phyloP scores from a whole-genome alignment of 2,329 filamentous ascomycete species.

The Leptosphaerulina australis region DNA sequence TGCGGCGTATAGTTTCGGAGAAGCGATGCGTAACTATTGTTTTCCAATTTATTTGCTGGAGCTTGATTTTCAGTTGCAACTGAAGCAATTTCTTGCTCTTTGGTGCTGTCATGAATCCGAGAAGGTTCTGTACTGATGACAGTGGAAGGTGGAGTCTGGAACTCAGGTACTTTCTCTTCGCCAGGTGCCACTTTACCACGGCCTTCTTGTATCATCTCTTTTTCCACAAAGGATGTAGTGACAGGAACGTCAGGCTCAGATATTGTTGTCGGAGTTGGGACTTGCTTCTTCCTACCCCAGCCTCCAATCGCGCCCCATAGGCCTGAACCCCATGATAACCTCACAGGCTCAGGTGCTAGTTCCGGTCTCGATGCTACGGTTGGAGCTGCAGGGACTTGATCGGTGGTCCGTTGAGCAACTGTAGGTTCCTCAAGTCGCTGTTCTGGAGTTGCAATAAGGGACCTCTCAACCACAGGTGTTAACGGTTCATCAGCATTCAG shows the following conservation, averaged over 20 bases:
- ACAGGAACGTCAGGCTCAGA: neutral
- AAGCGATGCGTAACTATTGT: neutral
- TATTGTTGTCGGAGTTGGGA: neutral
- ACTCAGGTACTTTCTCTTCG: neutral
- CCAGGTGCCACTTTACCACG: neutral
- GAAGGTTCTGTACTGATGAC: neutral
- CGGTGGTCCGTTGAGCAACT: neutral
- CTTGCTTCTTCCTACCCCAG: constrained; percentile 30
- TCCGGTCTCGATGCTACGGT: constrained; percentile 1
- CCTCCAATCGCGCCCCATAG: constrained; percentile 42
- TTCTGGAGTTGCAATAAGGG: neutral
- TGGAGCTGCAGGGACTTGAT: neutral
- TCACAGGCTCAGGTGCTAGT: constrained; percentile 11
- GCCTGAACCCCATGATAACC: constrained; percentile 34
- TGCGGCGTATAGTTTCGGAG: constrained; percentile 13
- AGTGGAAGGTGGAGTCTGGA: neutral
- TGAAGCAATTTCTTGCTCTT: neutral
- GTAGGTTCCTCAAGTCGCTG: neutral
- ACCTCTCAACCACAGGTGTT: neutral
- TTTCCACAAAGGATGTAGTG: neutral
- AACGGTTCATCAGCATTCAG: constrained; percentile 15
- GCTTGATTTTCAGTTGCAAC: neutral
- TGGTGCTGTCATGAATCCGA: neutral
- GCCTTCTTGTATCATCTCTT: neutral
- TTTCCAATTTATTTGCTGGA: neutral